Base-by-base conservation (phyloP, 2,329 filamentous ascomycete genomes). In the Xylaria sp. region DNA sequence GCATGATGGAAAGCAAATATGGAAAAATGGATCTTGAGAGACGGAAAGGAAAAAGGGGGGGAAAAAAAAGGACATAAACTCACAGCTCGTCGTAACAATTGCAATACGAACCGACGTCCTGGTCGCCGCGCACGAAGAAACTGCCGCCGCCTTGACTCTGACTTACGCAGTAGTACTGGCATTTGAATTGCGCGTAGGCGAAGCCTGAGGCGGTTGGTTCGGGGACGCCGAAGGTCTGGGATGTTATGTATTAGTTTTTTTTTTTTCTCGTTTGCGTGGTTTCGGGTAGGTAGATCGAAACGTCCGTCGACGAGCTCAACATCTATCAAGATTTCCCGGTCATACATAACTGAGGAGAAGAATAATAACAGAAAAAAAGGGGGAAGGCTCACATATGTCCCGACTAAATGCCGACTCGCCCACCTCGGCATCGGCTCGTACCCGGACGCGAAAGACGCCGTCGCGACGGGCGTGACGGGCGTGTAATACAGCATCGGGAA, bases 121-220 rank as follows among this genome's bases (percentile, higher is more conserved):
- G 55, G 13, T 54, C 59, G 8, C 42, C 55, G 13, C 61, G 66
- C 18, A 71, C 69, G 65, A 70, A 72, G 67, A 72, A 72, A 54
- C 68, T 68, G 7, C 63, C 66, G 53, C 67, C 64, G 9, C 39
- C 30, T n/a, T 55, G 47, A 54, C 66, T 59, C n/a, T 55, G 47
- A 54, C 66, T 65, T 49, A 67, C 60, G 66, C 70, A 72, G 62
- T 68, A 70, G 63, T 69, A 72, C 64, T 72, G 70, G 66, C 70
- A 72, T 66, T 71, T 72, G 69, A 68, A 72, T 59, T 71, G 69
- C 2, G 68, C 66, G 60, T 69, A 72, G 44, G 70, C 70, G 60
- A 72, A 72, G 54, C 69, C 69, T 7, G 69, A 63, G 50, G 69
- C 68, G 55, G 66, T 39, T 18, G 70, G 70, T 3, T 23, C 10